Evolutionary conservation across 139 green algal genomes (phyloP), one percentile per base, ranked within the genome.

Genomic region (Volvox reticuliferus): DNA sequence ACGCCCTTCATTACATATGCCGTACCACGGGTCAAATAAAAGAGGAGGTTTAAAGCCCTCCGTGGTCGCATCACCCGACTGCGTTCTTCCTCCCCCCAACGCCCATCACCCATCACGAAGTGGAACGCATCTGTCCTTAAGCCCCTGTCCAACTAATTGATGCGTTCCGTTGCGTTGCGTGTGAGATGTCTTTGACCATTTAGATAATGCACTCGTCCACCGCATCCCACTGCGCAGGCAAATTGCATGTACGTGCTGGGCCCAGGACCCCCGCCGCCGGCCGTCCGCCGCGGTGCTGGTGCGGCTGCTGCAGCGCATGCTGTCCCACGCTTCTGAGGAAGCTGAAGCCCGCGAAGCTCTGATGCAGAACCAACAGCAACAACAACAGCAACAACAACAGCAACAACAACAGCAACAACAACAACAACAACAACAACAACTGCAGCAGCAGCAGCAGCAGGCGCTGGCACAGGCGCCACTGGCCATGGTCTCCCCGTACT

Each of bases 211-310:
- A 55, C 44, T 55, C 44, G 44, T 55, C 44, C 44, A 9, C 9
- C 44, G 9, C 44, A 55, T 9, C 44, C 73, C 73, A 22, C 75
- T 19, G 17, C 33, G 55, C 35, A 88, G 82, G 82, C 63, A 79
- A 24, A 30, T 88, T 3, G 82, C 82, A 1, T 63, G 32, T 32
- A 14, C 26, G 1, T 88, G 82, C 82, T 88, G 82, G 82, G 33
- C 82, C 50, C 82, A 88, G 32, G 82, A 88, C 17, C 82, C 82
- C 6, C 82, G 82, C 82, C 82, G 82, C 33, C 82, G 82, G 0
- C 82, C 82, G 14, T 67, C 61, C 6, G 63, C 82, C 33, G 82
- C 63, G 6, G 65, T 67, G 9, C 63, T 88, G 63, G 82, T 88
- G 33, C 82, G 62, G 33, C 33, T 79, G 82, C 82, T 88, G 65